A percentile compares a stretch with the other conserved stretches of the same genome.
These are phyloP conservation scores for Pulveroboletus sp. DNA, from an alignment of 768 basidiomycete species.

Conservation along the genomic window DNA sequence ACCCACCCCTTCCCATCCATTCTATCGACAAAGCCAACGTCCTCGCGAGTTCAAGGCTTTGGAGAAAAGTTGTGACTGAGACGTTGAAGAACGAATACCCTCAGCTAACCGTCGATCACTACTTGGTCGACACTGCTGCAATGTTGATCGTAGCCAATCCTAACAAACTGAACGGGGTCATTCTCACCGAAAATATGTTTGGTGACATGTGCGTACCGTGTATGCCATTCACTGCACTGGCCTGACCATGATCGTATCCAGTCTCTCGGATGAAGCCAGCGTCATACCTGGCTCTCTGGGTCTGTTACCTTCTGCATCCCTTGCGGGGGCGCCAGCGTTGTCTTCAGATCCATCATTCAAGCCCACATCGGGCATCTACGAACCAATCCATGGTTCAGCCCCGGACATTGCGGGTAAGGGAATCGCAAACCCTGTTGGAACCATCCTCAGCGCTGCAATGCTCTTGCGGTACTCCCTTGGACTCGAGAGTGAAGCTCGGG, in stretches of 20 bases:
- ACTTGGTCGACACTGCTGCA: constrained; percentile 91
- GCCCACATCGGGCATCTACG: constrained; percentile 85
- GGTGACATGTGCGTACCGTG: constrained; percentile 82
- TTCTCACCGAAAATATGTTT: constrained; percentile 94
- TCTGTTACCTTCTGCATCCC: constrained; percentile 91
- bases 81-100: constrained; percentile 84
- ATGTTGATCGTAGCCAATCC: constrained; percentile 94
- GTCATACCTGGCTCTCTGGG: constrained; percentile 98
- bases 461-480: constrained; percentile 93
- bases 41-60: constrained; percentile 87
- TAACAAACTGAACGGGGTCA: constrained; percentile 88
- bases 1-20: constrained; percentile 86
- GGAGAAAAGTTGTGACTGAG: constrained; percentile 91
- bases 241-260: constrained; percentile 29
- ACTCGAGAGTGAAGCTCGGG: constrained; percentile 75
- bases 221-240: background rate
- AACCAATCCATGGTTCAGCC: constrained; percentile 94
- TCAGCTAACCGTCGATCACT: constrained; percentile 81
- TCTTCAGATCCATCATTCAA: constrained; percentile 56
- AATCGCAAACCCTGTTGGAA: constrained; percentile 93
- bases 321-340: constrained; percentile 79
- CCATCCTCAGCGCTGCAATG: constrained; percentile 91
- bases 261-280: constrained; percentile 93
- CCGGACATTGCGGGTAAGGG: constrained; percentile 94
- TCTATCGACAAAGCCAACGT: constrained; percentile 99